These are phyloP conservation scores for Corylus americana DNA, from an alignment of 306 rosid species.

Conservation along the genomic window DNA sequence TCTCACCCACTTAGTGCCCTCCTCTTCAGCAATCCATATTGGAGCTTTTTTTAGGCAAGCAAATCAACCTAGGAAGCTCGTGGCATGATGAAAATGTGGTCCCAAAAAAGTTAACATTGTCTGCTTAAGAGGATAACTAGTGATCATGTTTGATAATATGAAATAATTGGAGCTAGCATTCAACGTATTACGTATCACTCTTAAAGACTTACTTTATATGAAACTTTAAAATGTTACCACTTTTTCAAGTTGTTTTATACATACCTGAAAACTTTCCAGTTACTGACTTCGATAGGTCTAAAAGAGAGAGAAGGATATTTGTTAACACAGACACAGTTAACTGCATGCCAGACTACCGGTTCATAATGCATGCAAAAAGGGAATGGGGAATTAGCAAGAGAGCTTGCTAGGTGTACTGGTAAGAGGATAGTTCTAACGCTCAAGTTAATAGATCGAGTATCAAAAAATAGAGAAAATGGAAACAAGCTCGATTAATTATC, in stretches of 20 bases:
- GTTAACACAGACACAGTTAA: too few species aligned
- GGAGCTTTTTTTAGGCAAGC: not conserved
- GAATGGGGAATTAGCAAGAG: too few species aligned
- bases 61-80: not conserved
- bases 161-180: not conserved
- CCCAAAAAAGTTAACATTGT: not conserved
- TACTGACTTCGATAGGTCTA: not conserved
- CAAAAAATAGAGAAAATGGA: too few species aligned
- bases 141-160: not conserved
- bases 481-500: too few species aligned
- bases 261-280: not conserved
- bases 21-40: conserved; percentile 75
- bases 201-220: not conserved
- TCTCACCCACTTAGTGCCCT: conserved; percentile 42
- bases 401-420: too few species aligned
- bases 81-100: not conserved
- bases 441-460: too few species aligned
- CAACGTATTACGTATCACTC: not conserved
- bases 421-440: too few species aligned
- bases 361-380: too few species aligned
- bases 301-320: not conserved
- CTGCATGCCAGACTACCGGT: too few species aligned
- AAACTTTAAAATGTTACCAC: not conserved
- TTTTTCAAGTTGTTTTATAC: not conserved
- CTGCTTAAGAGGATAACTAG: not conserved